These are phyloP conservation scores for Artemisia argyi DNA, from an alignment of 129 eudicot species.

Conservation along the genomic window DNA sequence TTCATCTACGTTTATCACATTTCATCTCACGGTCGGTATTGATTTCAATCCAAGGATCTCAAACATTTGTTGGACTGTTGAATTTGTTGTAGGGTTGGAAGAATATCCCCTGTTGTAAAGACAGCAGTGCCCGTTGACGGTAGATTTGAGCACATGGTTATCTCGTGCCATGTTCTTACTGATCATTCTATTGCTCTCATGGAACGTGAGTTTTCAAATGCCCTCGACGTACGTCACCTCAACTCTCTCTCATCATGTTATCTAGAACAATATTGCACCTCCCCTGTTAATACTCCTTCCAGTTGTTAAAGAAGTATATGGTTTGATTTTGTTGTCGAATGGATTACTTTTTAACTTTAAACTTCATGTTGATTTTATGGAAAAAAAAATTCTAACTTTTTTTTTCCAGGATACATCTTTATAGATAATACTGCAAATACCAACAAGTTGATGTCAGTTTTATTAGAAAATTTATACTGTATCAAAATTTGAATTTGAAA, in stretches of 20 bases:
- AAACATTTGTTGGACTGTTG: neutral
- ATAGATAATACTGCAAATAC: neutral
- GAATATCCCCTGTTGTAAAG: slow-evolving; percentile 69
- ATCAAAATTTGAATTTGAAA: neutral
- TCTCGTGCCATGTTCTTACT: slow-evolving; percentile 70
- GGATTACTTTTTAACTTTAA: neutral
- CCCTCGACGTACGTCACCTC: slow-evolving; percentile 64
- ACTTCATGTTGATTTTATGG: neutral
- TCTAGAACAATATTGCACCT: neutral
- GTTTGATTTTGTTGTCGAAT: neutral
- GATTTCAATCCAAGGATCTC: neutral
- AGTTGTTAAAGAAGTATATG: neutral
- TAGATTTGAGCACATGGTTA: slow-evolving; percentile 92
- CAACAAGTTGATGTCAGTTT: neutral
- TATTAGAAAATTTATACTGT: neutral
- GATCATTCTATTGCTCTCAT: slow-evolving; percentile 89
- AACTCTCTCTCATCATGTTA: slow-evolving; percentile 4
- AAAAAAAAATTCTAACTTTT: neutral
- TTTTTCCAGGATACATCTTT: neutral
- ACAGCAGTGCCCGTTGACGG: slow-evolving; percentile 98
- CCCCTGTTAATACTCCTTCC: neutral
- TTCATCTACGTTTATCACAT: slow-evolving; percentile 2
- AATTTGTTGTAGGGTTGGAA: slow-evolving; percentile 52
- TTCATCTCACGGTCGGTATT: neutral
- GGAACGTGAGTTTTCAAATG: slow-evolving; percentile 74